Percentiles rank a stretch among this genome's conserved stretches.
phyloP scores from a whole-genome alignment of 1,284 basidiomycete genomes.

The Phellopilus nigrolimitatus region DNA sequence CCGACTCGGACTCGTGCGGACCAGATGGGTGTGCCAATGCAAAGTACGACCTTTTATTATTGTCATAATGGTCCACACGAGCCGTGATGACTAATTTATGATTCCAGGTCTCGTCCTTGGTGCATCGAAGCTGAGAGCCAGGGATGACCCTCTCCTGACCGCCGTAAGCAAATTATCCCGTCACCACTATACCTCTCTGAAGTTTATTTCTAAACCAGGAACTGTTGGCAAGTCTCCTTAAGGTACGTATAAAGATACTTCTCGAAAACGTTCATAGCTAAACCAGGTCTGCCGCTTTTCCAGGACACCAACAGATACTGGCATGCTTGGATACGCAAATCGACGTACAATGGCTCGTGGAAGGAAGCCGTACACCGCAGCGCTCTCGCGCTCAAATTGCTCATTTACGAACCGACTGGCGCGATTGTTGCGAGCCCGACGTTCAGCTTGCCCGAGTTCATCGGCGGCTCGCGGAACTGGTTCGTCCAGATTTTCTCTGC shows the following conservation, averaged over 20 bases:
- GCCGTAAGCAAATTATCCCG: slow-evolving; percentile 34
- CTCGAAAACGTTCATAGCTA: neutral
- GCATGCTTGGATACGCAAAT: slow-evolving; percentile 79
- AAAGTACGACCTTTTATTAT: slow-evolving; percentile 34
- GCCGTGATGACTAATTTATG: no score
- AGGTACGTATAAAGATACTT: slow-evolving; percentile 33
- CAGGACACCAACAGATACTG: slow-evolving; percentile 82
- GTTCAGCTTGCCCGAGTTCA: slow-evolving; percentile 87
- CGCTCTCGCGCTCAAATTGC: slow-evolving; percentile 81
- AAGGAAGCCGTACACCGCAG: slow-evolving; percentile 86
- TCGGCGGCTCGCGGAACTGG: slow-evolving; percentile 87
- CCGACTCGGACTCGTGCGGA: slow-evolving; percentile 37
- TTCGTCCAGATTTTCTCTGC: slow-evolving; percentile 28
- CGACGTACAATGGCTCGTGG: slow-evolving; percentile 88
- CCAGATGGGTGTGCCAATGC: slow-evolving; percentile 44
- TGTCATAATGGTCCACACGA: no score
- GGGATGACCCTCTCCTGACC: slow-evolving; percentile 60
- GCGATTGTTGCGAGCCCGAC: slow-evolving; percentile 92
- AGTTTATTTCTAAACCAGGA: slow-evolving; percentile 31
- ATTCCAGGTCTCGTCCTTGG: no score
- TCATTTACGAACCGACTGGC: slow-evolving; percentile 83
- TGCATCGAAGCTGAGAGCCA: slow-evolving; percentile 44
- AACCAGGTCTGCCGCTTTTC: slow-evolving; percentile 1
- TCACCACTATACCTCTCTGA: neutral
- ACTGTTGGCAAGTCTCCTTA: slow-evolving; percentile 49